Evolutionary conservation across 2,329 filamentous ascomycete species (phyloP).

Genomic region (Colletotrichum abscissum): DNA sequence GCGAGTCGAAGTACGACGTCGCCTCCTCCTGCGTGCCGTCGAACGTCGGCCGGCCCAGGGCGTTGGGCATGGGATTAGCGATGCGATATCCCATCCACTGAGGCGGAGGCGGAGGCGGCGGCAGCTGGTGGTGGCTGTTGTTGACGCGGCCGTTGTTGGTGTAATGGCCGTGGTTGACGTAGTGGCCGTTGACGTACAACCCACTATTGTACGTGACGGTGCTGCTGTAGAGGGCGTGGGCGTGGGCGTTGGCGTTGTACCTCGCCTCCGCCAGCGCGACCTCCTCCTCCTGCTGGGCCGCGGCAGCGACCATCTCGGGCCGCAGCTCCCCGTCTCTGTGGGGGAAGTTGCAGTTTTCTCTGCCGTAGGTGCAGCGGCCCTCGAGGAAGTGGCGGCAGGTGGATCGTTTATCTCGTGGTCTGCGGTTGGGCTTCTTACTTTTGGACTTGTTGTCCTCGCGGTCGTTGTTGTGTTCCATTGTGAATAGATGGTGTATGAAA

Average conservation of each 20-base stretch:
- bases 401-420: background rate
- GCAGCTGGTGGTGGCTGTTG: background rate
- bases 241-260: no score
- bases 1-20: no score
- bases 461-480: no score
- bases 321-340: background rate
- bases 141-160: background rate
- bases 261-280: no score
- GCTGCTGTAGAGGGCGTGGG: no score
- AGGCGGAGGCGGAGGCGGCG: background rate
- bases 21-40: background rate
- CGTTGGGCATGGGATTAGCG: background rate
- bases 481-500: no score
- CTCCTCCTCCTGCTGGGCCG: no score
- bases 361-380: background rate
- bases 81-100: background rate
- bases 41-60: background rate
- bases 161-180: no score
- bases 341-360: background rate
- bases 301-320: background rate
- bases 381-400: background rate
- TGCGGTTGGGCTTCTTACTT: background rate
- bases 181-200: no score
- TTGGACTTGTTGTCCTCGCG: no score
- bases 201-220: no score